phyloP scores from a whole-genome alignment of 202 grass and related monocot species.

The Bolboschoenoplectus hybrid region DNA sequence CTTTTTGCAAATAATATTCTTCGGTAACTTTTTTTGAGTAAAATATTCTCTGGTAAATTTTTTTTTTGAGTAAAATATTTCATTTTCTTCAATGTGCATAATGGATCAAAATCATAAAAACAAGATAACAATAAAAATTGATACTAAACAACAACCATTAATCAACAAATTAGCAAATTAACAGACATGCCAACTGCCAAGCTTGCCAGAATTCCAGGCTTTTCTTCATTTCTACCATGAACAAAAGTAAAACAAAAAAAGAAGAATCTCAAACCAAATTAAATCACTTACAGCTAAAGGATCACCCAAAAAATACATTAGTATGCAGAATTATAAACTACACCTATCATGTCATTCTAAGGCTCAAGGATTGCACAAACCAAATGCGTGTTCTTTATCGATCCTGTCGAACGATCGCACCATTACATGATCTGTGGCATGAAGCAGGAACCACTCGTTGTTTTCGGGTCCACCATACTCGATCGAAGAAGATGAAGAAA shows the following conservation, averaged over 20 bases:
- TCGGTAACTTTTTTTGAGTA: neutral
- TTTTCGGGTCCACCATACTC: constrained; percentile 46
- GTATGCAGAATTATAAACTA: constrained; percentile 3
- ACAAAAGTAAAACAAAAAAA: neutral
- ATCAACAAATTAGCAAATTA: constrained; percentile 28
- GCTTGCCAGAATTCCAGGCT: neutral
- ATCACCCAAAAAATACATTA: neutral
- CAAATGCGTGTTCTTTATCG: constrained; percentile 34
- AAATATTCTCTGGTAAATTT: too few species aligned
- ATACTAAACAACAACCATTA: constrained; percentile 30
- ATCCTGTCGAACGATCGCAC: constrained; percentile 39
- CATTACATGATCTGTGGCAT: constrained; percentile 10
- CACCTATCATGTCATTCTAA: constrained; percentile 51
- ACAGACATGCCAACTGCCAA: constrained; percentile 3
- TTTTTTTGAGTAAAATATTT: too few species aligned
- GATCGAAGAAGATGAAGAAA: constrained; percentile 39
- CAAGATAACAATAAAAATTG: neutral
- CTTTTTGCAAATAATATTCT: neutral
- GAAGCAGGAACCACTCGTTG: constrained; percentile 31
- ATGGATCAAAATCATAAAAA: neutral
- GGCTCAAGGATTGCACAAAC: constrained; percentile 52
- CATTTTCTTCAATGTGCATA: neutral
- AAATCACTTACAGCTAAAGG: neutral
- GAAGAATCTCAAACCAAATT: neutral
- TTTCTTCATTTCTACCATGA: constrained; percentile 23